A percentile compares a stretch with the other conserved stretches of the same genome.
Conservation (phyloP, 78 protist genomes). For the Dictyostelium intermedium region DNA sequence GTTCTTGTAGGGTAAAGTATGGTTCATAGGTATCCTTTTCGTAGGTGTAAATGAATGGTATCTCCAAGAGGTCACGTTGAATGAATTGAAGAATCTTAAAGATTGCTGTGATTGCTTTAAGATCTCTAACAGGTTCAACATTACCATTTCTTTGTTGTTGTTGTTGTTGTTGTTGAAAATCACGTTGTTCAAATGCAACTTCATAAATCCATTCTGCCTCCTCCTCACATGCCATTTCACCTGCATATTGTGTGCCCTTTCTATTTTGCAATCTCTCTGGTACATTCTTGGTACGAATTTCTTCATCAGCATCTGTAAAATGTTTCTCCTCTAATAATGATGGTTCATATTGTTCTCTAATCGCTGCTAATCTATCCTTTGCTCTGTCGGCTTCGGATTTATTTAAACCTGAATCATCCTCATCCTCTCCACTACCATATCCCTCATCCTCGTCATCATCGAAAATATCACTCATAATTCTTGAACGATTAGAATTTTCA, state of each 20-base stretch:
- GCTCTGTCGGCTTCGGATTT: not conserved
- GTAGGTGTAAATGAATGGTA: conserved; percentile 73
- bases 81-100: conserved; percentile 12
- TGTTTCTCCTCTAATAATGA: conserved; percentile 69
- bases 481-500: not conserved
- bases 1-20: conserved; percentile 24
- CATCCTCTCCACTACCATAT: not conserved
- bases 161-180: not conserved
- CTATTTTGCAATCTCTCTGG: conserved; percentile 67
- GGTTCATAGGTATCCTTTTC: conserved; percentile 57
- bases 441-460: conserved; percentile 43
- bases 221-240: conserved; percentile 24
- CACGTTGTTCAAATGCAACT: conserved; percentile 13
- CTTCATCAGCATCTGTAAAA: conserved; percentile 79
- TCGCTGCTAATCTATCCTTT: conserved; percentile 39
- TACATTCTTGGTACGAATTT: conserved; percentile 55
- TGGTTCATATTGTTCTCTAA: conserved; percentile 80
- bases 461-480: not conserved
- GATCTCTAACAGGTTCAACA: not conserved
- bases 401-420: not conserved
- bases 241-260: conserved; percentile 30
- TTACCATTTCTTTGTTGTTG: not conserved
- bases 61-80: conserved; percentile 56
- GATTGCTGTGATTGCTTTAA: conserved; percentile 21
- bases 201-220: conserved; percentile 78